phyloP scores from a whole-genome alignment of 2,329 filamentous ascomycete species.

The Botrytis cinerea region DNA sequence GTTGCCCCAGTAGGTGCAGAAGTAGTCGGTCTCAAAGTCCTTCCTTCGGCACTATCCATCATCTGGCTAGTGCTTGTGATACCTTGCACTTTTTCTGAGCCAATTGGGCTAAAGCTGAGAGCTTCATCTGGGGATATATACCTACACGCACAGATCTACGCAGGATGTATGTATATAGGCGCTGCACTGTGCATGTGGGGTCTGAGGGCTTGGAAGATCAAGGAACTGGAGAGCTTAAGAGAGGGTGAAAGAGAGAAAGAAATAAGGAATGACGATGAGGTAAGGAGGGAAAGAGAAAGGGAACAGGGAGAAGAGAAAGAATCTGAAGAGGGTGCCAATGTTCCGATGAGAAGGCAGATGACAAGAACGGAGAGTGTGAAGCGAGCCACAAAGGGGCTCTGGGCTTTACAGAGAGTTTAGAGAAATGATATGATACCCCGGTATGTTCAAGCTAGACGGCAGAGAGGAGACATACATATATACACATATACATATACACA shows the following conservation, averaged over 20 bases:
- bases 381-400: conserved; percentile 19
- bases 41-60: conserved; percentile 70
- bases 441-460: background rate
- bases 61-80: conserved; percentile 71
- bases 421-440: background rate
- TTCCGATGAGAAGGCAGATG: conserved; percentile 10
- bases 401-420: conserved; percentile 22
- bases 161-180: conserved; percentile 62
- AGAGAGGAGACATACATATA: background rate
- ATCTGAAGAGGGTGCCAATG: background rate
- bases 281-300: conserved; percentile 18
- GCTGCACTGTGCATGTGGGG: conserved; percentile 55
- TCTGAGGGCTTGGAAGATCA: conserved; percentile 63
- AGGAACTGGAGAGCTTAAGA: conserved; percentile 48
- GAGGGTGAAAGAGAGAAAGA: conserved; percentile 28
- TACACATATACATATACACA: background rate
- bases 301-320: background rate
- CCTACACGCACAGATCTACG: conserved; percentile 60
- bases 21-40: conserved; percentile 67
- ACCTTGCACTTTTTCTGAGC: conserved; percentile 68
- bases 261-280: conserved; percentile 30
- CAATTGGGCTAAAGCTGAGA: conserved; percentile 57
- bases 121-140: conserved; percentile 52
- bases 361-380: conserved; percentile 23
- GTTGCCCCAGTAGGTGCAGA: conserved; percentile 57